Evolutionary conservation across 768 basidiomycete genomes (phyloP).

Genomic region (Boletus coccyginus): DNA sequence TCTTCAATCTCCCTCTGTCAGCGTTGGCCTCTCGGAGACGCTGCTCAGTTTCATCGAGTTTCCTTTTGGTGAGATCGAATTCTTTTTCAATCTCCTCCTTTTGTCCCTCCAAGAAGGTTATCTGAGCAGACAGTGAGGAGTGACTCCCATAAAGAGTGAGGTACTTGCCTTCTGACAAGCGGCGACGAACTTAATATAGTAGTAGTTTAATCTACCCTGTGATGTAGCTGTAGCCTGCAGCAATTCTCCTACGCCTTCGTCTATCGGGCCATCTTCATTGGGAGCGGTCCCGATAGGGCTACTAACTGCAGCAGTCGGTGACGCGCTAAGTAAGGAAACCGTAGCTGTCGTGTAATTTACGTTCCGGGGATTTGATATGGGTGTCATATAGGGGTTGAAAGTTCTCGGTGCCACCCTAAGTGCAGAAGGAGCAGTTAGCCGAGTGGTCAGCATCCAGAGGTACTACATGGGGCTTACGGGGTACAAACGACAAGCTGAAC

Average conservation of each 20-base stretch:
- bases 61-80: conserved; percentile 10
- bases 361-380: conserved; percentile 22
- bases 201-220: conserved; percentile 12
- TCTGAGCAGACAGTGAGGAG: conserved; percentile 11
- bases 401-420: conserved; percentile 13
- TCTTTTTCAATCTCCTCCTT: conserved; percentile 15
- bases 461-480: conserved; percentile 14
- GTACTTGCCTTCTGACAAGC: conserved; percentile 12
- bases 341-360: not conserved
- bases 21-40: conserved; percentile 15
- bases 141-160: not conserved
- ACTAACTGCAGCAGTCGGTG: conserved; percentile 7
- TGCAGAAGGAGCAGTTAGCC: not conserved
- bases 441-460: not conserved
- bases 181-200: conserved; percentile 8
- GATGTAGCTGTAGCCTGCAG: conserved; percentile 16
- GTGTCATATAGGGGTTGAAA: conserved; percentile 27
- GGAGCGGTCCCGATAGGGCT: not conserved
- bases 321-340: not conserved
- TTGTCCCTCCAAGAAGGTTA: conserved; percentile 14
- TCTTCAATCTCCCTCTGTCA: conserved; percentile 12
- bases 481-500: conserved; percentile 6
- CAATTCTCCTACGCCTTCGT: conserved; percentile 4
- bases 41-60: conserved; percentile 20
- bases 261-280: not conserved